Percentiles rank a stretch among this genome's conserved stretches.
Evolutionary conservation across 352 stramenopile genomes (phyloP).

Genomic region (Pythium phragmiticola): DNA sequence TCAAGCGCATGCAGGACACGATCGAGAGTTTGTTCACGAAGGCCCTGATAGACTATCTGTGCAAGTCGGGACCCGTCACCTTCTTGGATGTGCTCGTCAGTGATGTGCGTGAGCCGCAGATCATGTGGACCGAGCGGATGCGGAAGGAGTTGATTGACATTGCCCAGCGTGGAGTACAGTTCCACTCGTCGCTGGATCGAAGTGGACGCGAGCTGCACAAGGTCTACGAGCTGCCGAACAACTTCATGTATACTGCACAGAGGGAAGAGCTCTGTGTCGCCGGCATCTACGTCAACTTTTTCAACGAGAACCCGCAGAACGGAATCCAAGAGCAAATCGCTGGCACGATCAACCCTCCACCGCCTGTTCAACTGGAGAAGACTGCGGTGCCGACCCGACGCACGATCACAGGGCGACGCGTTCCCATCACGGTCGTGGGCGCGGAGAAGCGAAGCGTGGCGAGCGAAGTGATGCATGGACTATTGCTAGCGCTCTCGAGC

Average conservation of each 20-base stretch:
- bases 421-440: conserved; percentile 26
- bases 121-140: conserved; percentile 89
- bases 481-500: conserved; percentile 65
- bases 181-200: conserved; percentile 58
- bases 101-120: conserved; percentile 76
- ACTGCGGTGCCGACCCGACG: conserved; percentile 20
- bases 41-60: conserved; percentile 73
- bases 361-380: conserved; percentile 26
- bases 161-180: conserved; percentile 66
- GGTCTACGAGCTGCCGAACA: conserved; percentile 67
- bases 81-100: conserved; percentile 71
- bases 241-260: conserved; percentile 83
- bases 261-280: conserved; percentile 83
- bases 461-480: conserved; percentile 71
- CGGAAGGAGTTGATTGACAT: conserved; percentile 71
- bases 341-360: conserved; percentile 49
- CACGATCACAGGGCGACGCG: conserved; percentile 14
- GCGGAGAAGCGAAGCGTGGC: conserved; percentile 53
- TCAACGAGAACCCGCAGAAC: conserved; percentile 81
- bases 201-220: conserved; percentile 59
- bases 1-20: conserved; percentile 80
- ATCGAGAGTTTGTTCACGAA: conserved; percentile 84
- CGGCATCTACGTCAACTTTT: conserved; percentile 89
- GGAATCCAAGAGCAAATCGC: conserved; percentile 76
- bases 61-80: conserved; percentile 51